Evolutionary conservation across 805 yeast genomes (phyloP), one percentile per base, ranked within the genome.

Genomic region (Sugiyamaella marilandica): DNA sequence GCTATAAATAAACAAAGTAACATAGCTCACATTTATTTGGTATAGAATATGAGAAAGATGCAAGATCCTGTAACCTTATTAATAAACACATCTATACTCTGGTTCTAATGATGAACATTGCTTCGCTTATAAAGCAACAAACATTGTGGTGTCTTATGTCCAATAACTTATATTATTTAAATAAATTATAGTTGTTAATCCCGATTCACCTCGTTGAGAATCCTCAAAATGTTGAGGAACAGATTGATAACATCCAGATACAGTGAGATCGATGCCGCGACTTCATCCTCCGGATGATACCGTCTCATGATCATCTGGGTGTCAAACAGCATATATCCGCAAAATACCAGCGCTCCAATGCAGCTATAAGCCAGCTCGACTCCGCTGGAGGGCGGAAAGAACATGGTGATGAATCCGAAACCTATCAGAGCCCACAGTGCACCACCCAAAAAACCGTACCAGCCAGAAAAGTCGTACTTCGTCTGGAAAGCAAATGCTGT

Each of bases 161-260:
- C n/a, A n/a, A n/a, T n/a, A n/a, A n/a, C n/a, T n/a, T n/a, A 7
- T 24, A 24, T 24, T 24, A 24, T 24, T 24, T 24, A 24, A n/a
- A 50, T 45, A 19, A 44, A 34, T 44, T 16, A 19, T 33, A 32
- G 31, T n/a, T 14, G 13, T 34, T 36, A 51, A 45, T 51, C 36
- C 5, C 46, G 31, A 24, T 48, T 45, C n/a, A 60, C 57, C 41
- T 55, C 55, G 53, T 65, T 67, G 44, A 87, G 70, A 39, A 88
- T 77, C 56, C 95, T 75, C 65, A 89, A 76, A 55, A 90, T 82
- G 69, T 80, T 82, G 58, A 89, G 66, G 73, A 89, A 90, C 70
- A 89, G 75, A 70, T 89, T 89, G 69, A 90, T 74, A 45, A 88
- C 79, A 66, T 89, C 97, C 74, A 89, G 76, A 67, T 90, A 89